Base-by-base conservation (phyloP, 2,329 filamentous ascomycete genomes). In the Didymella glomerata region DNA sequence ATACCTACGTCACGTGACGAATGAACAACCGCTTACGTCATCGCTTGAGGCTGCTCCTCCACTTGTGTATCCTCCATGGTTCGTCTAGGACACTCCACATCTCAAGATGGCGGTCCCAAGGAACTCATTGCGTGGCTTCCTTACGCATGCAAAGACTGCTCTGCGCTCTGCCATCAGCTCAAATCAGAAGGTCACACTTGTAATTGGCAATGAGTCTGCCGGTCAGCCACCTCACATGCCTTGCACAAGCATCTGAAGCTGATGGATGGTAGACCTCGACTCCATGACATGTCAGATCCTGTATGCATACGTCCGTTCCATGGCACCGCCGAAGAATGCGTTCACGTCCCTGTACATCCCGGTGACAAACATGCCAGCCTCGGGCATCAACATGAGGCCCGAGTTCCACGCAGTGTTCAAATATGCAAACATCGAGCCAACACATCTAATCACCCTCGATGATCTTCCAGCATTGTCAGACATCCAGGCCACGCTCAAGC, bases 271-370 rank as follows among this genome's bases (percentile, higher is more conserved):
- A 90, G 91, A 95, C 67, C 87, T 95, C 54, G 91, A 95, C 78
- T 93, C 91, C 1, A 84, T 95, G 66, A 91, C 89, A 75, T 89
- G 87, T 27, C 86, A 91, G 25, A 78, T 95, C 18, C 77, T 93
- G 25, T 86, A 90, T 60, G 90, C 91, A 56, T 95, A 93, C 76
- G 80, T 94, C 36, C 86, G 87, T 63, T 89, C 86, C 32, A 84
- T 87, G 70, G 74, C 83, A 4, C 78, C 84, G 4, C 81, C 78
- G 46, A 69, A 68, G 47, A 68, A 79, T 66, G 75, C 76, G 13
- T 80, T 83, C 46, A 77, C 77, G 48, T 78, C 76, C 22, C 79
- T 90, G 34, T 88, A 91, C 71, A 86, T 94, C 46, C 91, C 91
- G 16, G 79, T 96, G 44, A 86, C 88, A 58, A 91, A 93, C 73